Evolutionary conservation across 2,329 filamentous ascomycete genomes (phyloP).

Genomic region (Xylariaceae sp.): DNA sequence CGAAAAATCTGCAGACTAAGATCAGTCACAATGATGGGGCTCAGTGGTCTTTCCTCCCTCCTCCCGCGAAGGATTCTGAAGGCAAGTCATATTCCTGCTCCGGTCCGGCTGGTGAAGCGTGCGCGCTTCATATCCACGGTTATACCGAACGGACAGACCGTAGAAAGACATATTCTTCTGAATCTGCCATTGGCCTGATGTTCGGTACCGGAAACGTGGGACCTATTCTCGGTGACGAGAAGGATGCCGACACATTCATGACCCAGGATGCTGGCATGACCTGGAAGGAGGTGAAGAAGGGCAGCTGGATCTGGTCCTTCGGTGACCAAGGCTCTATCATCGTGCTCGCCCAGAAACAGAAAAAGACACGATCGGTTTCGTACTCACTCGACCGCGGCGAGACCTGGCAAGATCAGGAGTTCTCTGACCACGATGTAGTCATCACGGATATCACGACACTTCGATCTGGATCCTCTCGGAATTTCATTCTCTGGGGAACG

Average conservation of each 20-base stretch:
- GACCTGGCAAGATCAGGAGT: slow-evolving; percentile 71
- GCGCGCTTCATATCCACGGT: slow-evolving; percentile 86
- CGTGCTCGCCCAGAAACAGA: slow-evolving; percentile 71
- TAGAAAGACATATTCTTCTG: slow-evolving; percentile 80
- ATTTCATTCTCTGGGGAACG: slow-evolving; percentile 86
- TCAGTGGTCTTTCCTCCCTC: slow-evolving; percentile 71
- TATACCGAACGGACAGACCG: slow-evolving; percentile 87
- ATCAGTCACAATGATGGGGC: slow-evolving; percentile 97
- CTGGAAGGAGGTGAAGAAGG: slow-evolving; percentile 83
- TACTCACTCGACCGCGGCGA: slow-evolving; percentile 79
- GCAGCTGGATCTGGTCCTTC: slow-evolving; percentile 87
- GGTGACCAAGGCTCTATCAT: slow-evolving; percentile 93
- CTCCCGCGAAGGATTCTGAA: slow-evolving; percentile 66
- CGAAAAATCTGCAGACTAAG: slow-evolving; percentile 79
- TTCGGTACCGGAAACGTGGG: slow-evolving; percentile 92
- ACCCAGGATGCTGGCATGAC: slow-evolving; percentile 83
- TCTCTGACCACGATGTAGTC: slow-evolving; percentile 64
- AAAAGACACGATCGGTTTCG: slow-evolving; percentile 60
- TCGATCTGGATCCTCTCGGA: slow-evolving; percentile 80
- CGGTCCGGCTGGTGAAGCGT: slow-evolving; percentile 55
- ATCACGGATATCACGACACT: slow-evolving; percentile 82
- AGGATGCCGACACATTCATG: slow-evolving; percentile 84
- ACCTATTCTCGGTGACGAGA: slow-evolving; percentile 54
- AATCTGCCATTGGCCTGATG: slow-evolving; percentile 83
- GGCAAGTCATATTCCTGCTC: slow-evolving; percentile 67